These are phyloP conservation scores for Sporobolomyces roseus DNA, from an alignment of 768 basidiomycete genomes.

Conservation along the genomic window DNA sequence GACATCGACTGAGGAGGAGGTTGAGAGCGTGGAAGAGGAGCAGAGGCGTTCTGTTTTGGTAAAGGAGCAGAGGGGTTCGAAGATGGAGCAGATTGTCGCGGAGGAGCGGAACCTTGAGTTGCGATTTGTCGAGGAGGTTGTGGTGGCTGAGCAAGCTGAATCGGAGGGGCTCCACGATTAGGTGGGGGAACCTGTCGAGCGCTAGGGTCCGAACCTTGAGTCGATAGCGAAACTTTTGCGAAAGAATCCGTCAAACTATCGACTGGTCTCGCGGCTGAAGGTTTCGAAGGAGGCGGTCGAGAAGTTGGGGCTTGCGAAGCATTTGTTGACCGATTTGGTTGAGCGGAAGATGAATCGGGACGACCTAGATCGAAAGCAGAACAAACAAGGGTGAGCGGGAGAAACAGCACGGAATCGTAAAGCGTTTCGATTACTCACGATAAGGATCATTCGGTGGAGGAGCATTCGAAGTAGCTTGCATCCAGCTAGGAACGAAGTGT, in stretches of 20 bases:
- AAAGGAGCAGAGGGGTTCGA: neutral
- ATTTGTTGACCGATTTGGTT: too few relatives aligned
- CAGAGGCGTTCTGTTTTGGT: neutral
- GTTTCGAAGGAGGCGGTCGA: neutral
- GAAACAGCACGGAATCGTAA: neutral
- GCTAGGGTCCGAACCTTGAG: too few relatives aligned
- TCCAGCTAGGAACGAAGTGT: conserved; percentile 32
- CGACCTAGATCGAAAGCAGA: neutral
- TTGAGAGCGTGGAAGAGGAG: neutral
- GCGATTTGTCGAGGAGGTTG: neutral
- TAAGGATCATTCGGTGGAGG: neutral
- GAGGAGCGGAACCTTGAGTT: neutral
- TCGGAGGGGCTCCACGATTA: neutral
- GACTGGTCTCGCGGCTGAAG: neutral
- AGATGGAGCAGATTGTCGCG: neutral
- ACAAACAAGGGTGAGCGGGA: neutral
- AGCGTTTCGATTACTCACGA: too few relatives aligned
- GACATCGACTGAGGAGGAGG: neutral
- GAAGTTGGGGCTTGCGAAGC: neutral
- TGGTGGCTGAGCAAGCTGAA: neutral
- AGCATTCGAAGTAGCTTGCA: conserved; percentile 9
- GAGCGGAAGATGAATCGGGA: too few relatives aligned
- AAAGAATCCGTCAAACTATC: conserved; percentile 3
- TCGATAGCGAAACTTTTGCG: conserved; percentile 9
- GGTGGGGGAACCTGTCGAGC: conserved; percentile 4